A percentile compares a stretch with the other conserved stretches of the same genome.
Conservation (phyloP, 208 protist genomes). For the Entamoeba invadens region DNA sequence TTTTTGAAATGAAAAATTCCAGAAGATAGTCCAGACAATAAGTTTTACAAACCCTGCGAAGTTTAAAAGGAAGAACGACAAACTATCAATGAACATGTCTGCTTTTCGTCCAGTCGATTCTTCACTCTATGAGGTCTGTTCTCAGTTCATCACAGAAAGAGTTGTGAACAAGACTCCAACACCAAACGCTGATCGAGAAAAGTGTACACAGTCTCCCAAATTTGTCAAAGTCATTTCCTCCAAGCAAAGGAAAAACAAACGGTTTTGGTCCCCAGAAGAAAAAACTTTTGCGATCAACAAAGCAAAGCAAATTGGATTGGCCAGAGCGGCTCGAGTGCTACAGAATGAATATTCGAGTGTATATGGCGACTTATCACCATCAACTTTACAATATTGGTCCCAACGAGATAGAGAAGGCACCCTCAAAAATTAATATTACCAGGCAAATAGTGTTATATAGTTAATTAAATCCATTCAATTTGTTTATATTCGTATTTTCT, state of each 20-base stretch:
- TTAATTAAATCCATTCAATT: too few relatives aligned
- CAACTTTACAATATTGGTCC: not conserved
- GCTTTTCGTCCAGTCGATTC: not conserved
- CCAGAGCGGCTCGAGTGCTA: not conserved
- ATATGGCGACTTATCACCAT: not conserved
- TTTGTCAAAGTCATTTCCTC: not conserved
- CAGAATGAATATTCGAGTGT: not conserved
- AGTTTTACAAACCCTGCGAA: not conserved
- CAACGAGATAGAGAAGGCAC: not conserved
- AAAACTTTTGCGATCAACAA: not conserved
- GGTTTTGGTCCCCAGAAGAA: not conserved
- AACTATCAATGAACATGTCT: not conserved
- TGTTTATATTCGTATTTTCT: too few relatives aligned
- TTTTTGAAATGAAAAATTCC: not conserved
- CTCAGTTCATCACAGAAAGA: not conserved
- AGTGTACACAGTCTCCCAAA: not conserved
- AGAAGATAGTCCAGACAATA: not conserved
- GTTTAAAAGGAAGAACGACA: not conserved
- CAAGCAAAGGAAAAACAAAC: not conserved
- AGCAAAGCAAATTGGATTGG: not conserved
- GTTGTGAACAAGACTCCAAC: not conserved
- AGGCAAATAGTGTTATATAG: too few relatives aligned
- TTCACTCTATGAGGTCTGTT: not conserved
- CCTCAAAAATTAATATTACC: too few relatives aligned
- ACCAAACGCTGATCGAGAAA: not conserved